Evolutionary conservation across 2,329 filamentous ascomycete genomes (phyloP).

Genomic region (Hypocrella siamensis): DNA sequence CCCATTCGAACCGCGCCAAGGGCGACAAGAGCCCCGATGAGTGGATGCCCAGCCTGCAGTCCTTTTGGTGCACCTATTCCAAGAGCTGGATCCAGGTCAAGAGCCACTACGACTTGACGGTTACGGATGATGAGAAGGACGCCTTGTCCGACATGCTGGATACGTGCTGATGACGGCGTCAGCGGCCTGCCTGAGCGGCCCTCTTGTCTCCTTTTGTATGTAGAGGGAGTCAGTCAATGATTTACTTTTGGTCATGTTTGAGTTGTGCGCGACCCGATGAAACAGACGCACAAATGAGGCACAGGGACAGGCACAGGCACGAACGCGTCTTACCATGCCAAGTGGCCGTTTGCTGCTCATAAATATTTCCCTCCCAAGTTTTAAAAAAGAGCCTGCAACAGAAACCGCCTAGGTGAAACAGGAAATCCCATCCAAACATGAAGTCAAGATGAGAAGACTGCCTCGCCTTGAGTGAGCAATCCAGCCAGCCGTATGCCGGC

Average conservation of each 20-base stretch:
- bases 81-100: constrained; percentile 68
- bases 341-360: neutral
- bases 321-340: neutral
- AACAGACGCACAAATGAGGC: too few species aligned
- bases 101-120: constrained; percentile 49
- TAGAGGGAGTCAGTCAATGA: neutral
- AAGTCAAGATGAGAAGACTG: too few species aligned
- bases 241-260: neutral
- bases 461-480: too few species aligned
- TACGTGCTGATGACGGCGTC: too few species aligned
- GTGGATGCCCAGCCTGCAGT: constrained; percentile 57
- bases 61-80: constrained; percentile 67
- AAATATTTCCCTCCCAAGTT: neutral
- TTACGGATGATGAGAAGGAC: constrained; percentile 58
- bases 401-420: too few species aligned
- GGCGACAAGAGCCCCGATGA: constrained; percentile 56
- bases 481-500: too few species aligned
- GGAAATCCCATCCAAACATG: too few species aligned
- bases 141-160: constrained; percentile 35
- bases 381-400: too few species aligned
- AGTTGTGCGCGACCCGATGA: too few species aligned
- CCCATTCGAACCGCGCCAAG: constrained; percentile 59
- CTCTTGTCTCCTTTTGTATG: neutral
- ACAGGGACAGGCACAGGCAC: too few species aligned
- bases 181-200: too few species aligned